Percentiles rank a stretch among this genome's conserved stretches.
Conservation (phyloP, 345 rosid genomes). For the Eucalyptus pauciflora region DNA sequence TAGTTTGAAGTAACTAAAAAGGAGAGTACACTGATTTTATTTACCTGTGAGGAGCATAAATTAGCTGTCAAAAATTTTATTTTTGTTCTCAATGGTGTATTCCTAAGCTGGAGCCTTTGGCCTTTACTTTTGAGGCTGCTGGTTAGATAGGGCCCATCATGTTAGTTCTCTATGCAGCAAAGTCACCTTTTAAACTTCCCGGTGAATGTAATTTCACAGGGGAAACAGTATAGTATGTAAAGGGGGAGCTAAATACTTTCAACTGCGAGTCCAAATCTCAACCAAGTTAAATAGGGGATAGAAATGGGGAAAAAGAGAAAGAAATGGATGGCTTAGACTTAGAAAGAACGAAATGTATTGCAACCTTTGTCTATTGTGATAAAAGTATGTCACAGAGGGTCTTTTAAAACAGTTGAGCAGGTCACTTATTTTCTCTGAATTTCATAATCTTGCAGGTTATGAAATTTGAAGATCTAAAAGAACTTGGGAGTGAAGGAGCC, state of each 20-base stretch:
- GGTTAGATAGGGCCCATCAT: neutral
- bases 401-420: neutral
- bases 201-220: neutral
- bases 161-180: neutral
- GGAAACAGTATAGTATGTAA: neutral
- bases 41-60: neutral
- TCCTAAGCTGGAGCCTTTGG: neutral
- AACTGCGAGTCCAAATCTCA: neutral
- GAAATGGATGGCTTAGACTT: neutral
- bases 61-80: neutral
- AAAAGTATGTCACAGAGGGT: neutral
- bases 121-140: neutral
- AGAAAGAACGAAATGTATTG: neutral
- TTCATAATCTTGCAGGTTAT: slow-evolving; percentile 49
- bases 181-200: neutral
- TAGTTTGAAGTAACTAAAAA: neutral
- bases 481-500: slow-evolving; percentile 76
- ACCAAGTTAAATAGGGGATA: neutral
- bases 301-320: neutral
- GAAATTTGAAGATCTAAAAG: slow-evolving; percentile 96
- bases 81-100: neutral
- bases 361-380: neutral
- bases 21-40: neutral
- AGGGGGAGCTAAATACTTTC: neutral
- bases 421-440: neutral